A percentile compares a stretch with the other conserved stretches of the same genome.
Conservation (phyloP, 1,284 basidiomycete genomes). For the Moniliella sp. region DNA sequence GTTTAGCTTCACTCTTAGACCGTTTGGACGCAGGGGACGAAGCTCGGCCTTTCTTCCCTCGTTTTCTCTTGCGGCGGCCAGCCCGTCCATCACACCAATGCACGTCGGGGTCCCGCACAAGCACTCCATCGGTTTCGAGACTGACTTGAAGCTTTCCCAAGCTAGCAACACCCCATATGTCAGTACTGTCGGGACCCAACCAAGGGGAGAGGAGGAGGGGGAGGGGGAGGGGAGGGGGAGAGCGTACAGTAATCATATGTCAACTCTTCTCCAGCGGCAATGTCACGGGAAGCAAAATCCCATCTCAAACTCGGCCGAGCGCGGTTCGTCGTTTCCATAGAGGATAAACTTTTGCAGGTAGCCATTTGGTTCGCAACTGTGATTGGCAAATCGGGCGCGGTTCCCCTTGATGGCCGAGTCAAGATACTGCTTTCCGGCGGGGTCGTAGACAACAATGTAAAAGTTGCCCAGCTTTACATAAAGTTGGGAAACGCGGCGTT, state of each 20-base stretch:
- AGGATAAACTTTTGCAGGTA: conserved; percentile 25
- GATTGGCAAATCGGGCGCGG: conserved; percentile 26
- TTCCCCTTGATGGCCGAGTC: conserved; percentile 24
- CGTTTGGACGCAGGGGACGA: too few species aligned
- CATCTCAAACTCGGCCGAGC: conserved; percentile 22
- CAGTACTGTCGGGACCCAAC: conserved; percentile 15
- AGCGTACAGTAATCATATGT: conserved; percentile 20
- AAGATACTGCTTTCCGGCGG: conserved; percentile 21
- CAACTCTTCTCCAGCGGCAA: conserved; percentile 22
- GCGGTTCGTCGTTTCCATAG: conserved; percentile 18
- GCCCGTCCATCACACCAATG: too few species aligned
- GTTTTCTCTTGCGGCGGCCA: too few species aligned
- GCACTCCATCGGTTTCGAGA: too few species aligned
- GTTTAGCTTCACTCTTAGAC: too few species aligned
- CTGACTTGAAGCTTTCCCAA: too few species aligned
- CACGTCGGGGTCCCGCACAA: too few species aligned
- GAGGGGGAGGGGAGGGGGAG: background rate
- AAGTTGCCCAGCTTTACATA: conserved; percentile 21
- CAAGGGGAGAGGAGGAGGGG: conserved; percentile 8
- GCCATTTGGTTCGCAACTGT: conserved; percentile 26
- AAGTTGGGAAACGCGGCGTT: conserved; percentile 12
- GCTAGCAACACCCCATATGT: too few species aligned
- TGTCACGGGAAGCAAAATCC: conserved; percentile 22
- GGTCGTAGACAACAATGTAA: conserved; percentile 25
- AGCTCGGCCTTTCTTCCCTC: too few species aligned